Conservation (phyloP, 1,284 basidiomycete genomes). For the Cystobasidiaceae sp. region DNA sequence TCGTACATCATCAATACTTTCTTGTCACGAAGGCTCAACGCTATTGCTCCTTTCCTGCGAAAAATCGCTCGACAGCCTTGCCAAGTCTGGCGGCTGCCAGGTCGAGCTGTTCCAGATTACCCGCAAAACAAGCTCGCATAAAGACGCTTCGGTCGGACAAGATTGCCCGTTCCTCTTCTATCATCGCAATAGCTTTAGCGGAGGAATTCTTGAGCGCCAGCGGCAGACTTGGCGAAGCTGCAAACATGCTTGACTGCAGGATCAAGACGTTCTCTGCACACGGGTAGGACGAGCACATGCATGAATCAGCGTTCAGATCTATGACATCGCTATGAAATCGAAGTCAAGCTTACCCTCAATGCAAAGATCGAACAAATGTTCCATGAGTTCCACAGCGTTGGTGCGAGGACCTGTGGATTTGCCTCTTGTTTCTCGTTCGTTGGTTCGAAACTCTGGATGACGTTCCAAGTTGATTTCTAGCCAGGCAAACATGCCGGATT, state of each 20-base stretch:
- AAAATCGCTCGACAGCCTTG: constrained; percentile 15
- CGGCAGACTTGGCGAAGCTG: constrained; percentile 4
- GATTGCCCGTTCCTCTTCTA: constrained; percentile 6
- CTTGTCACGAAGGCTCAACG: too few relatives aligned
- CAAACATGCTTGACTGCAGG: constrained; percentile 25
- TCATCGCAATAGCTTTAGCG: constrained; percentile 1
- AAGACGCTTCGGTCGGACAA: constrained; percentile 11
- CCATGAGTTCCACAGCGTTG: constrained; percentile 26
- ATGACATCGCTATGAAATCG: too few relatives aligned
- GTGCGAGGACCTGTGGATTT: constrained; percentile 17
- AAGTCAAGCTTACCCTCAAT: constrained; percentile 24
- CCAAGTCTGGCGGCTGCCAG: constrained; percentile 8
- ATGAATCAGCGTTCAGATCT: too few relatives aligned
- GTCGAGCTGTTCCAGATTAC: constrained; percentile 24
- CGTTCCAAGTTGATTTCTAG: constrained; percentile 13
- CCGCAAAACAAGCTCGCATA: constrained; percentile 27
- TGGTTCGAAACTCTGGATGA: constrained; percentile 14
- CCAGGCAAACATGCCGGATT: constrained; percentile 29
- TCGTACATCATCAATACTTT: too few relatives aligned
- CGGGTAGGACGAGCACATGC: too few relatives aligned
- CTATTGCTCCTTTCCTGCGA: too few relatives aligned
- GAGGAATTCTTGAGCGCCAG: background rate
- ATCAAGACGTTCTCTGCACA: constrained; percentile 23
- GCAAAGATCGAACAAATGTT: constrained; percentile 15
- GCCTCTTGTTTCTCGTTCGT: constrained; percentile 11